Conservation (phyloP, 257 asterid species). For the Ajuga chamaepitys region DNA sequence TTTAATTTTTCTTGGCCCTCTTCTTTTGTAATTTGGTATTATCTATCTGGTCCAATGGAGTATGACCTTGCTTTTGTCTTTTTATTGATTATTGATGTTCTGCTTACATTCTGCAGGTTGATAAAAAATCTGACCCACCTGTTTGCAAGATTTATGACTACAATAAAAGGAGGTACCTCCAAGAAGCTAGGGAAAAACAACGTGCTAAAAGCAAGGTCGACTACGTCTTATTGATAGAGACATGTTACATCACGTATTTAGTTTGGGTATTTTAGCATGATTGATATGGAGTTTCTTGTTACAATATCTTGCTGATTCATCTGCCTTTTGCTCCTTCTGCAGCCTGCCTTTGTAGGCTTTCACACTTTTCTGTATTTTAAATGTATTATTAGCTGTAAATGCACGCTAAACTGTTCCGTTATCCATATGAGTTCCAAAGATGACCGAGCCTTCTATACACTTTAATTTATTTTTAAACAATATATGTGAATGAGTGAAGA, state of each 20-base stretch:
- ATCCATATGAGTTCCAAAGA: neutral
- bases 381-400: neutral
- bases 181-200: conserved; percentile 54
- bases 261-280: neutral
- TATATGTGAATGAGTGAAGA: neutral
- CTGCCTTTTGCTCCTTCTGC: neutral
- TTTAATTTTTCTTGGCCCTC: neutral
- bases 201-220: conserved; percentile 54
- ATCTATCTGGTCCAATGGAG: neutral
- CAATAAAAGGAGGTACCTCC: conserved; percentile 50
- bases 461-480: neutral
- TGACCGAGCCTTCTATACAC: neutral
- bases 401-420: neutral
- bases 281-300: neutral
- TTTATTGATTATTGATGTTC: neutral
- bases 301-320: neutral
- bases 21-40: neutral
- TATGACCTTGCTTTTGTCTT: conserved; percentile 14
- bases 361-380: neutral
- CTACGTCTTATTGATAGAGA: conserved; percentile 1
- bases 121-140: conserved; percentile 50
- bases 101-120: conserved; percentile 47
- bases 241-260: neutral
- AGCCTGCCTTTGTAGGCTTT: neutral
- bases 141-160: conserved; percentile 79